Conservation (phyloP, 2,329 filamentous ascomycete species). For the Cryphonectria parasitica region DNA sequence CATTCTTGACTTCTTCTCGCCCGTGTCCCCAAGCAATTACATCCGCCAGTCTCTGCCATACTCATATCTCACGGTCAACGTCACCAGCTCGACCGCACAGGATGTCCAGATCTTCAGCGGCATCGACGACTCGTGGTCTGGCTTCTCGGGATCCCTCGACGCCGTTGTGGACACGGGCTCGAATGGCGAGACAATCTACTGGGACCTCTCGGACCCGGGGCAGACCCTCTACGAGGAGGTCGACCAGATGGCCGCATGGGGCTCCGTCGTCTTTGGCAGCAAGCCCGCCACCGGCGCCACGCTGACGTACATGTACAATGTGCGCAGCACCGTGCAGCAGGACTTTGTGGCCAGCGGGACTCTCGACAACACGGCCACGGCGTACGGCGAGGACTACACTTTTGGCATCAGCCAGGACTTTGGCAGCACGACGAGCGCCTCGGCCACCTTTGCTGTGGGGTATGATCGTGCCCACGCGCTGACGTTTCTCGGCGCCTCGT, state of each 20-base stretch:
- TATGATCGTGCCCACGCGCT: constrained; percentile 17
- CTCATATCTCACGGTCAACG: constrained; percentile 38
- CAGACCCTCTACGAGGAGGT: constrained; percentile 22
- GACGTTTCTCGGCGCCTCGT: constrained; percentile 18
- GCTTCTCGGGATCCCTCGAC: constrained; percentile 19
- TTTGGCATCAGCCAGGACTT: constrained; percentile 24
- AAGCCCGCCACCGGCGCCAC: constrained; percentile 9
- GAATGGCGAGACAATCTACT: constrained; percentile 20
- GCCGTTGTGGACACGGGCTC: constrained; percentile 3
- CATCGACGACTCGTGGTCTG: constrained; percentile 42
- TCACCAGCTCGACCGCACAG: constrained; percentile 17
- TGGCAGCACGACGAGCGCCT: constrained; percentile 18
- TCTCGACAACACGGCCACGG: constrained; percentile 9
- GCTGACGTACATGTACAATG: constrained; percentile 14
- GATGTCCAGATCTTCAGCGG: constrained; percentile 39
- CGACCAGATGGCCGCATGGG: constrained; percentile 26
- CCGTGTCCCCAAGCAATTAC: constrained; percentile 39
- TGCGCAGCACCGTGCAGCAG: constrained; percentile 19
- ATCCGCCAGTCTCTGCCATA: constrained; percentile 41
- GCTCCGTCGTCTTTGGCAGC: constrained; percentile 22
- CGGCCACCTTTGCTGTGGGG: constrained; percentile 22
- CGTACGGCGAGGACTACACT: constrained; percentile 13
- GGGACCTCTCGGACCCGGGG: constrained; percentile 21
- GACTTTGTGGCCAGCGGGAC: constrained; percentile 14
- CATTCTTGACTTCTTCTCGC: constrained; percentile 41